These are phyloP conservation scores for Exserohilum rostratum DNA, from an alignment of 2,329 filamentous ascomycete genomes.

Conservation along the genomic window DNA sequence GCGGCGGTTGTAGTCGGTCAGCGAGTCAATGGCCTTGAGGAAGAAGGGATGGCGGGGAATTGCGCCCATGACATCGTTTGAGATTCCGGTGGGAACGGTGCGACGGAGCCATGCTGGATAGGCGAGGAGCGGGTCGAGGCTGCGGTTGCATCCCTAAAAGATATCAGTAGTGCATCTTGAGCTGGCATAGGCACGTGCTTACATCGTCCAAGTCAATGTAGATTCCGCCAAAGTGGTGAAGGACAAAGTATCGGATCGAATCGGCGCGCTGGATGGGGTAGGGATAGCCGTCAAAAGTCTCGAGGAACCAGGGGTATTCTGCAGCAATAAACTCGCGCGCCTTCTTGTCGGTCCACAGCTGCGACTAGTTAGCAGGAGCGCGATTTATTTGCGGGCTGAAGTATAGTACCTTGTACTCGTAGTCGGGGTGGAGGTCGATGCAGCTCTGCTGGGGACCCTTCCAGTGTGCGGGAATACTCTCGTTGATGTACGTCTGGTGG, in stretches of 20 bases:
- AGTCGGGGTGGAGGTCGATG: conserved; percentile 70
- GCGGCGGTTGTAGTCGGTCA: conserved; percentile 70
- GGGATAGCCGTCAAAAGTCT: conserved; percentile 74
- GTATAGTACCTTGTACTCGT: conserved; percentile 69
- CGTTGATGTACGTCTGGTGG: conserved; percentile 77
- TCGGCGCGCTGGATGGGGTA: conserved; percentile 81
- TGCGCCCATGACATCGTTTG: conserved; percentile 80
- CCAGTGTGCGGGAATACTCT: conserved; percentile 72
- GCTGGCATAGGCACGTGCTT: conserved; percentile 25
- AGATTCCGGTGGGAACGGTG: conserved; percentile 77
- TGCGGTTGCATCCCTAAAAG: conserved; percentile 68
- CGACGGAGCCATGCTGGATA: conserved; percentile 74
- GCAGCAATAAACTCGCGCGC: conserved; percentile 72
- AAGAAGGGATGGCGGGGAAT: conserved; percentile 77
- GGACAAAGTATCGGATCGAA: conserved; percentile 78
- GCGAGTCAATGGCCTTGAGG: conserved; percentile 68
- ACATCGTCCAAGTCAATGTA: conserved; percentile 81
- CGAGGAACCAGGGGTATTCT: conserved; percentile 74
- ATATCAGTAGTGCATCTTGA: conserved; percentile 7
- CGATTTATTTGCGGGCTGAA: conserved; percentile 21
- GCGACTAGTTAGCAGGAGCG: conserved; percentile 18
- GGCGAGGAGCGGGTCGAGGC: conserved; percentile 69
- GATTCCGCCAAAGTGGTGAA: conserved; percentile 77
- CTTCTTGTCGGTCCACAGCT: conserved; percentile 78
- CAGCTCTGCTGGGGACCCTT: conserved; percentile 69